Base-by-base conservation (phyloP, 192 early-diverging fungal genomes). In the Backusella mclennaniae region DNA sequence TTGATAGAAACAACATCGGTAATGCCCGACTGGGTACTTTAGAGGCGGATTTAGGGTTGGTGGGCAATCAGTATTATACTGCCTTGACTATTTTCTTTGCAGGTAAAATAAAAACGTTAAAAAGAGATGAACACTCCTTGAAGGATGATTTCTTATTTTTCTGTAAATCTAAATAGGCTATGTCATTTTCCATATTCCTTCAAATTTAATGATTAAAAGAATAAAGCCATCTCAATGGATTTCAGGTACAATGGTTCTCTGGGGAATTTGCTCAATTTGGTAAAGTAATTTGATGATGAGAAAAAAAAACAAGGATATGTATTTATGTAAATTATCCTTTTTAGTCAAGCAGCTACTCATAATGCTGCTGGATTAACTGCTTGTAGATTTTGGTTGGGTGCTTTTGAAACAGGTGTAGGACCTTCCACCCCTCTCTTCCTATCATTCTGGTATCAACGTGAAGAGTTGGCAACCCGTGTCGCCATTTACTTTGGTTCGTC, bases 401-500 rank as follows among this genome's bases (percentile, higher is more conserved):
- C 59, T 21, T 75, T 76, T 66, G 78, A 79, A 67, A 66, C 69
- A 17, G 78, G 68, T 36, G 69, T 73, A 53, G 78, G 78, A 23
- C 78, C 73, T 9, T 46, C 66, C 1, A 53, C 69, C 29, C 71
- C 74, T 46, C 59, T 79, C 14, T 75, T 75, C 38, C 46, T 79
- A 11, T 75, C 73, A 44, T 79, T 72, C 35, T 79, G 77, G 77
- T 79, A 79, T 69, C 66, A 63, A 33, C 42, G 68, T 29, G 71
- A 75, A 33, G 79, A 73, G 35, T 49, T 80, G 49, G 71, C 69
- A 39, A 69, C 38, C 4, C 56, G 79, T 38, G 79, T 92, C 0
- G 87, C 91, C 7, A 80, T 92, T 53, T 94, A 92, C 70, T 91
- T 90, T 66, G 84, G 88, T 41, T 88, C 89, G 4, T 86, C 90